Conservation (phyloP, 352 stramenopile species). For the Pythium volutum region DNA sequence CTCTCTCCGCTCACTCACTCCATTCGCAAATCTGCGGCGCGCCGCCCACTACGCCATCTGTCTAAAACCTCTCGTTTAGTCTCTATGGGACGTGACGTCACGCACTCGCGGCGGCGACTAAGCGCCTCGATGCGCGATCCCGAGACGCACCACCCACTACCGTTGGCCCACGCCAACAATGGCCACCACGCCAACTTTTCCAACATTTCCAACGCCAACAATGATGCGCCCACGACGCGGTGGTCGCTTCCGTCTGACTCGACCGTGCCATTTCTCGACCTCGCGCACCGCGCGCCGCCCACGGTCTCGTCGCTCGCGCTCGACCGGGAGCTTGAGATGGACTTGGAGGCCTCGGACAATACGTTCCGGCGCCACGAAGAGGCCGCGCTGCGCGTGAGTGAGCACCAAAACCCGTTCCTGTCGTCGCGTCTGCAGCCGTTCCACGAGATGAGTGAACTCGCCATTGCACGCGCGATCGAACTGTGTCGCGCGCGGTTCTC, state of each 20-base stretch:
- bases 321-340: conserved; percentile 25
- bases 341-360: conserved; percentile 17
- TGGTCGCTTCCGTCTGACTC: not conserved
- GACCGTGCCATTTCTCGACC: not conserved
- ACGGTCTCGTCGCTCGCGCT: conserved; percentile 6
- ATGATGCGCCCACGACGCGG: not conserved
- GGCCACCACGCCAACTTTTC: too few species aligned
- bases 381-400: conserved; percentile 21
- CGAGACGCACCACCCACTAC: not conserved
- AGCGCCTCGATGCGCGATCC: not conserved
- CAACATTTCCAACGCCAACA: not conserved
- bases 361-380: conserved; percentile 22
- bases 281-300: not conserved
- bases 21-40: conserved; percentile 1
- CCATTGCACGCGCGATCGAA: conserved; percentile 10
- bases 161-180: not conserved
- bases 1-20: not conserved
- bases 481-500: conserved; percentile 11
- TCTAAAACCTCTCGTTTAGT: not conserved
- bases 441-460: conserved; percentile 22
- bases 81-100: not conserved
- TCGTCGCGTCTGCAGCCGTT: conserved; percentile 26
- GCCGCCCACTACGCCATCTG: not conserved
- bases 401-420: conserved; percentile 26
- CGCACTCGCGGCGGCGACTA: not conserved